Base-by-base conservation (phyloP, 2,329 filamentous ascomycete genomes). In the Aspergillus brasiliensis region DNA sequence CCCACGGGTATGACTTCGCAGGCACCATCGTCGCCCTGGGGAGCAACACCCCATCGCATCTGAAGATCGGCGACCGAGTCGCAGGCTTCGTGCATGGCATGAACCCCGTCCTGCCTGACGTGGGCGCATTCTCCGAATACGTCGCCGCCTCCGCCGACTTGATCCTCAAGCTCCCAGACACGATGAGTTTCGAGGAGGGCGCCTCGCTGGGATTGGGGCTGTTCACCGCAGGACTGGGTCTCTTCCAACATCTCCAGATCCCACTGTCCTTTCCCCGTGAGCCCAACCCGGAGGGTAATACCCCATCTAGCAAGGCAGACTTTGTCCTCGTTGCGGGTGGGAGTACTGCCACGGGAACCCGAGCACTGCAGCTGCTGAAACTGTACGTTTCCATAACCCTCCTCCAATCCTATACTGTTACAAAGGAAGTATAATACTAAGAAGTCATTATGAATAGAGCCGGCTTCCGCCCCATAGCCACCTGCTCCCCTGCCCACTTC, bases 301-400 rank as follows among this genome's bases (percentile, higher is more conserved):
- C 4, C 25, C 7, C 25, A 25, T 6, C 25, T 25, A 25, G 4
- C 4, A 61, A 66, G 13, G 62, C 65, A 11, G 63, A 61, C 47
- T 60, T n/a, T 44, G 71, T 84, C 0, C 67, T 84, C 1, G 76
- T 84, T 3, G 77, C 75, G 48, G 82, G 81, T 1, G 83, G 81
- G 2, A 72, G 70, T 34, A 81, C 80, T 1, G 70, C 79, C 0
- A 76, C 72, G 0, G 82, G 81, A 0, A 78, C 77, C 1, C 67
- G 76, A 55, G 80, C 78, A 0, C 75, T 81, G 3, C 82, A 84
- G 63, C 48, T 82, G 13, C 64, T 80, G 15, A 75, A 70, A 37
- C 56, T 71, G 67, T 76, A 60, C 62, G 67, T 66, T 37, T 5
- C n/a, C n/a, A n/a, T n/a, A 13, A 37, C 34, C 17, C 38, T 51